Evolutionary conservation across 1,284 basidiomycete species (phyloP).

Genomic region (Ustilago sp.): DNA sequence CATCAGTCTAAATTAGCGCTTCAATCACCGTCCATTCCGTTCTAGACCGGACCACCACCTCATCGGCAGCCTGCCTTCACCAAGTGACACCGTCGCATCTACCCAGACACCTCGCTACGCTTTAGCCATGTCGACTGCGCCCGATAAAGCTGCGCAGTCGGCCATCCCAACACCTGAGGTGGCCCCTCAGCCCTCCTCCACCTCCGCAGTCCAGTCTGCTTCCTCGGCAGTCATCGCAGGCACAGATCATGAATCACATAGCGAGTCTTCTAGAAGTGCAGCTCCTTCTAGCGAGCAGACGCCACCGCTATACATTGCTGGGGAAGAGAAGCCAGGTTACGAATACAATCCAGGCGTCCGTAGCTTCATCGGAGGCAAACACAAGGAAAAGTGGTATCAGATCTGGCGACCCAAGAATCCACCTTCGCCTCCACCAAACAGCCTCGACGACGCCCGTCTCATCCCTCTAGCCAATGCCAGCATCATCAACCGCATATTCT

Average conservation of each 20-base stretch:
- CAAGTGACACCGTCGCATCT: too few relatives aligned
- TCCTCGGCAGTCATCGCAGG: conserved; percentile 10
- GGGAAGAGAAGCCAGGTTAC: conserved; percentile 41
- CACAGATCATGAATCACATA: conserved; percentile 37
- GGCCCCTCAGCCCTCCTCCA: conserved; percentile 1
- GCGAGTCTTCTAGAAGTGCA: conserved; percentile 35
- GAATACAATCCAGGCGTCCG: conserved; percentile 60
- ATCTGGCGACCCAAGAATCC: conserved; percentile 64
- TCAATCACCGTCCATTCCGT: not conserved
- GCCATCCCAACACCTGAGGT: not conserved
- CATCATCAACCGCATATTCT: conserved; percentile 74
- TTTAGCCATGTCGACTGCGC: not conserved
- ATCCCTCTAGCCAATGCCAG: conserved; percentile 74
- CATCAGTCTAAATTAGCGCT: too few relatives aligned
- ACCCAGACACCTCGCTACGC: not conserved
- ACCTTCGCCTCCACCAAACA: conserved; percentile 65
- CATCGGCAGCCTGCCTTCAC: not conserved
- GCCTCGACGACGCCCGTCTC: conserved; percentile 74
- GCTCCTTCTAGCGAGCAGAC: conserved; percentile 31
- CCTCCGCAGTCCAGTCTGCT: not conserved
- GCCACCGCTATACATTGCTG: conserved; percentile 16
- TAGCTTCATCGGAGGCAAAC: conserved; percentile 50
- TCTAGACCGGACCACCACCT: too few relatives aligned
- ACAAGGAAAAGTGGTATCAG: conserved; percentile 66
- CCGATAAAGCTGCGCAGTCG: conserved; percentile 3